These are phyloP conservation scores for Gossypium longicalyx DNA, from an alignment of 345 rosid genomes.

Conservation along the genomic window DNA sequence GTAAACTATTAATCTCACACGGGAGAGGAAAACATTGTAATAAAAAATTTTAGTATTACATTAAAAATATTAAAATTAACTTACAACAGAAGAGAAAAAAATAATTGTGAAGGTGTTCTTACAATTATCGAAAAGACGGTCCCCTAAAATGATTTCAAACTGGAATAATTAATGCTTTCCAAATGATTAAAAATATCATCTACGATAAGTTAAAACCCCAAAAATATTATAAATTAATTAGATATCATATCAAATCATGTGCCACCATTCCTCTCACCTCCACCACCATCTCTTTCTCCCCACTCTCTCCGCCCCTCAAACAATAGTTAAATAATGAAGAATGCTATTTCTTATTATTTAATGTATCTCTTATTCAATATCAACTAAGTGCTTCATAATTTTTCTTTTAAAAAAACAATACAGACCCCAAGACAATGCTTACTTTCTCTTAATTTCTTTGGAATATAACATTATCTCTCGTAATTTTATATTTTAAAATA, in stretches of 20 bases:
- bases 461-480: no score
- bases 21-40: no score
- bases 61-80: no score
- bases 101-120: background rate
- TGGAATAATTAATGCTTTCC: background rate
- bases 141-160: background rate
- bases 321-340: background rate
- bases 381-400: background rate
- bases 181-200: background rate
- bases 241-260: slow-evolving; percentile 6
- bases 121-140: slow-evolving; percentile 5
- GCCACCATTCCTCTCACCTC: background rate
- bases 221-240: background rate
- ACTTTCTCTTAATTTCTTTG: background rate
- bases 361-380: background rate
- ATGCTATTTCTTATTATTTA: background rate
- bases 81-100: no score
- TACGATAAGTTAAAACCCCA: background rate
- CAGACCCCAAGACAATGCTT: background rate
- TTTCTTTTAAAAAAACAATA: background rate
- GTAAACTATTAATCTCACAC: no score
- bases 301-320: background rate
- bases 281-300: background rate
- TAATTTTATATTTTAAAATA: no score
- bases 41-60: no score